Evolutionary conservation across 495 filamentous ascomycete genomes (phyloP), one percentile per base, ranked within the genome.

Genomic region (Penicillium coffeae): DNA sequence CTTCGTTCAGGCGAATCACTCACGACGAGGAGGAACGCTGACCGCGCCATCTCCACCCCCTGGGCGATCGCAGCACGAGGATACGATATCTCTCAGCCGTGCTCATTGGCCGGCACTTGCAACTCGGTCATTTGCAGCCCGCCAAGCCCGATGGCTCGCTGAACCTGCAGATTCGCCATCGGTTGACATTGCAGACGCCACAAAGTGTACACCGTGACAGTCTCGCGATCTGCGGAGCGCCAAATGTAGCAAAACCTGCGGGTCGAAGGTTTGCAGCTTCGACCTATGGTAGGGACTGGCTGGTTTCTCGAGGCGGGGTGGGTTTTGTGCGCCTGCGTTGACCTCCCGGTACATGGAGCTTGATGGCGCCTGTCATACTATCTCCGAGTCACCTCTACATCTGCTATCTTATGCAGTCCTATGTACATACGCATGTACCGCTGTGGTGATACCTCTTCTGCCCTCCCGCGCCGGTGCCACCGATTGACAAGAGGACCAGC

Each of bases 61-160:
- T 37, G 25, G 58, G 14, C 51, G 52, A 54, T 56, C 52, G 20
- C 52, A 56, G 54, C 54, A 52, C 54, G 50, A 56, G 52, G 30
- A 40, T 46, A 47, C 39, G 44, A 57, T 35, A 50, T 53, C 47
- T 55, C 46, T 52, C 38, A 44, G 52, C 49, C 18, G 46, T 13
- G 22, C 38, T 56, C 16, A 62, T 59, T 62, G 59, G 58, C 25
- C 21, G 34, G 34, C 14, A 45, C 38, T 36, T 41, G 43, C 32
- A 45, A n/a, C 42, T 43, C 25, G 43, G 50, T 59, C 56, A 56
- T 62, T 62, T 48, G 47, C 45, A 47, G 45, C 41, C 30, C 38
- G 56, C 56, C 50, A 59, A 62, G 56, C 14, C 52, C 20, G 34
- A 47, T 62, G 56, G 52, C 56, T 54, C 55, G 38, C 56, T 62